Evolutionary conservation across 139 green algal genomes (phyloP), one percentile per base, ranked within the genome.

Genomic region (Eudorina sp.): DNA sequence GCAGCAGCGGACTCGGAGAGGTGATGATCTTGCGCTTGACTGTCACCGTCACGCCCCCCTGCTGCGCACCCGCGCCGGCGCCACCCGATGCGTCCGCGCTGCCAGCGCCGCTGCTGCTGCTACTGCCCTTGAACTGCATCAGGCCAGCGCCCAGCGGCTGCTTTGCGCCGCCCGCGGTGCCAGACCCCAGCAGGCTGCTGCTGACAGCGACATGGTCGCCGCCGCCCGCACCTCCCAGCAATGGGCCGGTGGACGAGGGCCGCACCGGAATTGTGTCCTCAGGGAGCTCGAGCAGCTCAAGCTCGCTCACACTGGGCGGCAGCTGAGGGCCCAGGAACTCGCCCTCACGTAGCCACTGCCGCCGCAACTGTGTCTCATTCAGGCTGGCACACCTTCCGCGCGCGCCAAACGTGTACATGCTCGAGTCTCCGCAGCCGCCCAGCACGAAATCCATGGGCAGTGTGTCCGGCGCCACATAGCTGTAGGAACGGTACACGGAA

Each of bases 11-110:
- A 36, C 80, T 86, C 14, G 80, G 80, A 18, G 60, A 66, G 19
- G 80, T 86, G 31, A 86, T 86, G 43, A 86, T 86, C 80, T 86
- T 86, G n/a, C 80, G 58, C 80, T 86, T 86, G 6, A 86, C 80
- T 1, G 43, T 64, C n/a, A 53, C 55, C 7, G 78, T 36, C 34
- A 21, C 36, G 14, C 38, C 78, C 4, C 21, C 9, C 53, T 6
- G 7, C 76, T 53, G 34, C 31, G 8, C 4, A n/a, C 27, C 8
- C 0, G 75, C 11, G 31, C 14, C 46, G 11, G 70, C 7, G 21
- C 41, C 70, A 5, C 18, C 8, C 1, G 70, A 31, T 51, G 2
- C 68, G 36, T 34, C 23, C 29, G 3, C n/a, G 31, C 31, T 38
- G 31, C 31, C 34, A 6, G 34, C 51, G 75, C 31, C 75, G n/a